Evolutionary conservation across 140 eudicot species (phyloP), one percentile per base, ranked within the genome.

Genomic region (Eryngium alpinum): DNA sequence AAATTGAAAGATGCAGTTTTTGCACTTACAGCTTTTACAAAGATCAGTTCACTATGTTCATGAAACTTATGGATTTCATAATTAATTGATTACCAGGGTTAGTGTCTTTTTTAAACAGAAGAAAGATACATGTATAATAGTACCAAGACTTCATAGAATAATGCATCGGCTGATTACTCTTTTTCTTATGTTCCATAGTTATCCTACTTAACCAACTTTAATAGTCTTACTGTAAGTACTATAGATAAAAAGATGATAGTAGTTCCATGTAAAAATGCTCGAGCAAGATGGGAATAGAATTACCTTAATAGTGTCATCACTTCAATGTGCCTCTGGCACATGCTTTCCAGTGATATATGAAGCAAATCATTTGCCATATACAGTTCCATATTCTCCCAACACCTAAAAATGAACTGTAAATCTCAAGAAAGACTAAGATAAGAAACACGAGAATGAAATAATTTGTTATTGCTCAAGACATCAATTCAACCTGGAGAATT

Each of bases 301-400:
- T 89, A 93, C 98, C 92, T 91, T 96, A 80, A 96, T 98, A 38
- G 85, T 82, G 86, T 96, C 99, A 89, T 96, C 99, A 85, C 87
- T 86, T 34, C 96, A 89, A 86, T 93, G 91, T 62, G 99, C 98
- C 84, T 96, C 99, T 66, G 99, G 97, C 75, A 89, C 94, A 59
- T 96, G 87, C 86, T 96, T 96, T 75, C 99, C 99, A 79, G 91
- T 90, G 51, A 96, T 91, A 76, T 93, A 96, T 13, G 99, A 89
- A 66, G 99, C 98, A 79, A 98, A 91, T 88, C 91, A 93, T 80
- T 93, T 96, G 56, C 98, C 98, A 87, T 90, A 96, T 34, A 92
- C 94, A 33, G 94, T 96, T 83, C 99, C 98, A 81, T 96, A 96
- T 90, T 96, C 99, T 82, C 99, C 99, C 91, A 96, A 82, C 70